Base-by-base conservation (phyloP, 2,329 filamentous ascomycete species). In the Pestalotiopsis sp. region DNA sequence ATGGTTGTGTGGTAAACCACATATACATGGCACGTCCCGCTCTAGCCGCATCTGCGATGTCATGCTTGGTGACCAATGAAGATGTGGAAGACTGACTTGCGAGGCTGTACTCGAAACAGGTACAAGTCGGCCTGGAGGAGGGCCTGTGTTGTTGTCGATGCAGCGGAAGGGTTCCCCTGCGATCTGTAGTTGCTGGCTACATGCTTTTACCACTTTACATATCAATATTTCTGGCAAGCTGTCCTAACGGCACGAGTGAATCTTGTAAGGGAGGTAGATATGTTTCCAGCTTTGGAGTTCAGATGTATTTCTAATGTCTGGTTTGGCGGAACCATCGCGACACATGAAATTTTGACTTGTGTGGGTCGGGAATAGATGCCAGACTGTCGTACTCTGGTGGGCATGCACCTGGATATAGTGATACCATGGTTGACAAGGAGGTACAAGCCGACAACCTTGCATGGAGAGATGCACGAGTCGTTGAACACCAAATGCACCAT, bases 91-190 rank as follows among this genome's bases (percentile, higher is more conserved):
- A 68, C 66, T 70, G 67, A 64, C 70, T 66, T 66, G 68, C 75
- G 76, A 74, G 77, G 76, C 76, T 79, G 73, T 72, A 72, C 76
- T 73, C 68, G 73, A 77, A 77, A 76, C 75, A 59, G 65, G 65
- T 66, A 59, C 65, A 58, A 36, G 12, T 23, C n/a, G 25, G 49
- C 49, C 45, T n/a, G 5, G 4, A n/a, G 57, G n/a, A 23, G 27
- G 27, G 23, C 25, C 49, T 31, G 27, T 23, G 12, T 49, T n/a
- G 38, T 49, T 17, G 14, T 31, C n/a, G 13, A 27, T 13, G 38
- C 38, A 40, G 13, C 17, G 17, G 63, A 20, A 56, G 27, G 49
- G 45, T 2, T 17, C 14, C 31, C 5, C 41, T 25, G 41, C 13
- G 7, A 25, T 31, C 17, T 4, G 20, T 36, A 36, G 20, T 52